Percentiles rank a stretch among this genome's conserved stretches.
Conservation (phyloP, 1,284 basidiomycete species). For the Macrocystidia cucumis region DNA sequence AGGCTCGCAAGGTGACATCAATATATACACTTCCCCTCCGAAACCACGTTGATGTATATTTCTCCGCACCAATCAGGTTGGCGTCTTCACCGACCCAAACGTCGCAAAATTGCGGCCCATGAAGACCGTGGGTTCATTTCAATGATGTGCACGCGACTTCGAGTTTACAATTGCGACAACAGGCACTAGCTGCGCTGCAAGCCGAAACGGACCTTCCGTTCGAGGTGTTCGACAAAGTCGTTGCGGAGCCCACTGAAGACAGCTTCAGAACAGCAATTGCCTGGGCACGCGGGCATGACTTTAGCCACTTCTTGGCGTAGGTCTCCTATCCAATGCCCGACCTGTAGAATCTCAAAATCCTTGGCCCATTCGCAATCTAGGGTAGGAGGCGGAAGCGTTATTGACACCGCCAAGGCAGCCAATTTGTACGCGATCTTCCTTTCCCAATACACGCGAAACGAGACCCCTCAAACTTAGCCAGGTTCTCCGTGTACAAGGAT, state of each 20-base stretch:
- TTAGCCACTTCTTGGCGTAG: constrained; percentile 91
- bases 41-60: constrained; percentile 3
- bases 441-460: constrained; percentile 1
- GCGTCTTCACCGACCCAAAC: constrained; percentile 89
- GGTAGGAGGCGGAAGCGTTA: constrained; percentile 92
- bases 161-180: constrained; percentile 3
- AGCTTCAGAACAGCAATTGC: constrained; percentile 84
- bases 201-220: constrained; percentile 68
- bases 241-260: constrained; percentile 90
- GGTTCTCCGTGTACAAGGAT: constrained; percentile 85
- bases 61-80: constrained; percentile 51
- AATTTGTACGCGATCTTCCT: constrained; percentile 57
- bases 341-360: constrained; percentile 3
- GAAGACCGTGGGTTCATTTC: constrained; percentile 53
- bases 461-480: constrained; percentile 17
- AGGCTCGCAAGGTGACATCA: constrained; percentile 78
- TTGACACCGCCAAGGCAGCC: constrained; percentile 92
- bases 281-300: constrained; percentile 82
- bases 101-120: constrained; percentile 80
- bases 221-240: constrained; percentile 79
- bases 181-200: constrained; percentile 78
- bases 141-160: background rate
- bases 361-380: too few relatives aligned
- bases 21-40: constrained; percentile 16
- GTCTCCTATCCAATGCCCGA: constrained; percentile 17